Conservation (phyloP, 345 rosid species). For the Populus nigra region DNA sequence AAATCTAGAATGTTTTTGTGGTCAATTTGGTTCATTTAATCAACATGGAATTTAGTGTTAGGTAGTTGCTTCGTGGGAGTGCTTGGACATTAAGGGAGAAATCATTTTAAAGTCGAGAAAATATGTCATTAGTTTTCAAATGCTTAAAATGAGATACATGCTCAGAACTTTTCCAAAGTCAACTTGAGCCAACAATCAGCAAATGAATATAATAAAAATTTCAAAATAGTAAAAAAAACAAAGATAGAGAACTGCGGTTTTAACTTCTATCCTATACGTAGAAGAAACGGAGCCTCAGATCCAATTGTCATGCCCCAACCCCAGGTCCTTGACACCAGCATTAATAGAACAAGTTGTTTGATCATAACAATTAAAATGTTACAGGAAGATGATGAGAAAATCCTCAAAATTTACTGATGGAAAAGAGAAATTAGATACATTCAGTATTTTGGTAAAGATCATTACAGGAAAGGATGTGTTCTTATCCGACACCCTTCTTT, state of each 20-base stretch:
- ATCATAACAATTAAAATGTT: too few relatives aligned
- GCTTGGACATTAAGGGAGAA: neutral
- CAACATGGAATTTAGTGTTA: neutral
- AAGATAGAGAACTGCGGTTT: neutral
- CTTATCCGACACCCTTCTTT: neutral
- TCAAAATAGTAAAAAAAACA: too few relatives aligned
- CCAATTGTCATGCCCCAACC: neutral
- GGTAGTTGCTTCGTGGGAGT: neutral
- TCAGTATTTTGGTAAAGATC: neutral
- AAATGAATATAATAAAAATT: too few relatives aligned
- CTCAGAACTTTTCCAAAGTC: neutral
- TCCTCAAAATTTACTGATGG: neutral
- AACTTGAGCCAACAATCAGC: too few relatives aligned
- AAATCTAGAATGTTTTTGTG: too few relatives aligned
- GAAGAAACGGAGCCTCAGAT: neutral
- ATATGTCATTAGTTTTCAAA: too few relatives aligned
- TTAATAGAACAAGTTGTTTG: neutral
- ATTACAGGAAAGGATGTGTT: neutral
- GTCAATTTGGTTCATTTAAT: too few relatives aligned
- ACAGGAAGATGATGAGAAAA: neutral
- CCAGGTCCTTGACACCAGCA: neutral
- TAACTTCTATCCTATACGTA: too few relatives aligned
- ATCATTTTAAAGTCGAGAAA: neutral
- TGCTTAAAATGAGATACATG: neutral
- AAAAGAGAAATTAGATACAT: neutral